Evolutionary conservation across 108 stramenopile species (phyloP).

Genomic region (Skeletonema costatum): DNA sequence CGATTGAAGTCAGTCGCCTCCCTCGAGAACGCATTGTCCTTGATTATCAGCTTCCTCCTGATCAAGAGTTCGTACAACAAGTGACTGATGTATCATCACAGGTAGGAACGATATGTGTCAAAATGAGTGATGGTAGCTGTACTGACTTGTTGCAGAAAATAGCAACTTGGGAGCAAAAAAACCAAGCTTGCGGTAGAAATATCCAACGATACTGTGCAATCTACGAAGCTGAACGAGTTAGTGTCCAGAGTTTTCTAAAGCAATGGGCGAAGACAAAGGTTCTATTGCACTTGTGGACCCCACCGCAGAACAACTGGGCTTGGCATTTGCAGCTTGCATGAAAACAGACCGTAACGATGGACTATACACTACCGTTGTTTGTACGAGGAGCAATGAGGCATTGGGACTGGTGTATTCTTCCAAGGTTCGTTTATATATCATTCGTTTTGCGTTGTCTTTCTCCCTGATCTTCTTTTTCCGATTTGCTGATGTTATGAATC

Average conservation of each 20-base stretch:
- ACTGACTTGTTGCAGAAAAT: neutral
- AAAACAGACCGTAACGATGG: conserved; percentile 92
- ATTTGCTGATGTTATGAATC: neutral
- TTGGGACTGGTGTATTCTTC: conserved; percentile 94
- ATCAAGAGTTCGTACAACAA: neutral
- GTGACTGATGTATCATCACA: neutral
- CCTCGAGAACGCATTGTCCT: conserved; percentile 72
- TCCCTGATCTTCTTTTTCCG: too few relatives aligned
- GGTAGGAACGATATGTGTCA: conserved; percentile 14
- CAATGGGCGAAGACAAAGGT: conserved; percentile 57
- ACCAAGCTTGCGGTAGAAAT: conserved; percentile 49
- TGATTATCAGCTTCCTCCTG: conserved; percentile 38
- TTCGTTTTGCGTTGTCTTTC: neutral
- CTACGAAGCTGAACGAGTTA: conserved; percentile 1
- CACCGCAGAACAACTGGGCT: conserved; percentile 60
- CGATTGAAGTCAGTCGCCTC: conserved; percentile 65
- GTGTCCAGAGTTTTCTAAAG: conserved; percentile 45
- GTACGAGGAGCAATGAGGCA: conserved; percentile 81
- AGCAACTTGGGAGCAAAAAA: neutral
- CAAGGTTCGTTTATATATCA: conserved; percentile 36
- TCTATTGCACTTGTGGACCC: conserved; percentile 74
- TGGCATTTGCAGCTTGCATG: conserved; percentile 68
- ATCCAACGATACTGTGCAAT: neutral
- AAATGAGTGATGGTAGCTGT: neutral
- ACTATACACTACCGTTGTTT: conserved; percentile 93